phyloP scores from a whole-genome alignment of 352 stramenopile species.

The Pythium monospermum region DNA sequence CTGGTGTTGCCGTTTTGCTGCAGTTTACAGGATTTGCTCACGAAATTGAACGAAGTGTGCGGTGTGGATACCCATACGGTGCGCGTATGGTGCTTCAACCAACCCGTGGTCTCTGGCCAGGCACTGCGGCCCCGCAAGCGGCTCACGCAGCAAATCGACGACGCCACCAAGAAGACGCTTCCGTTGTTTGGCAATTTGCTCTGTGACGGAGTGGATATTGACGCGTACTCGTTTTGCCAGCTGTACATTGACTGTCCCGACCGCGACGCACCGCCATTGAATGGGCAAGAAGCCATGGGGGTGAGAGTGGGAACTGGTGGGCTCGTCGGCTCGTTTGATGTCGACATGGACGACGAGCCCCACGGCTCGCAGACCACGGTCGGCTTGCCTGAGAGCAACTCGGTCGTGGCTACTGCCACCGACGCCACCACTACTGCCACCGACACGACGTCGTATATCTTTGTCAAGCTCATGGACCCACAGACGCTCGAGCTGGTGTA shows the following conservation, averaged over 20 bases:
- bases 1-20: slow-evolving; percentile 67
- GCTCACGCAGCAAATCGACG: slow-evolving; percentile 34
- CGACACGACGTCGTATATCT: slow-evolving; percentile 31
- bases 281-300: slow-evolving; percentile 5
- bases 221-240: slow-evolving; percentile 78
- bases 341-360: slow-evolving; percentile 6
- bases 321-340: not conserved
- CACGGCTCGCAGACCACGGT: not conserved
- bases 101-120: slow-evolving; percentile 65
- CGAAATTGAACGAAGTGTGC: slow-evolving; percentile 29
- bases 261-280: slow-evolving; percentile 30
- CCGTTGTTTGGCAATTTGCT: slow-evolving; percentile 70
- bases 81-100: slow-evolving; percentile 74
- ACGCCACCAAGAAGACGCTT: slow-evolving; percentile 30
- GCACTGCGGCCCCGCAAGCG: slow-evolving; percentile 66
- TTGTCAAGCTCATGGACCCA: slow-evolving; percentile 60
- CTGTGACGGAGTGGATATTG: slow-evolving; percentile 74
- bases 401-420: not conserved
- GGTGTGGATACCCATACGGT: slow-evolving; percentile 24
- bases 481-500: slow-evolving; percentile 35
- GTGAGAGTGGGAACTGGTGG: not conserved
- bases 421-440: not conserved
- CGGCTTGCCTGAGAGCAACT: not conserved
- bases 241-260: slow-evolving; percentile 57
- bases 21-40: slow-evolving; percentile 49